Conservation (phyloP, 352 stramenopile genomes). For the Globisporangium polare region DNA sequence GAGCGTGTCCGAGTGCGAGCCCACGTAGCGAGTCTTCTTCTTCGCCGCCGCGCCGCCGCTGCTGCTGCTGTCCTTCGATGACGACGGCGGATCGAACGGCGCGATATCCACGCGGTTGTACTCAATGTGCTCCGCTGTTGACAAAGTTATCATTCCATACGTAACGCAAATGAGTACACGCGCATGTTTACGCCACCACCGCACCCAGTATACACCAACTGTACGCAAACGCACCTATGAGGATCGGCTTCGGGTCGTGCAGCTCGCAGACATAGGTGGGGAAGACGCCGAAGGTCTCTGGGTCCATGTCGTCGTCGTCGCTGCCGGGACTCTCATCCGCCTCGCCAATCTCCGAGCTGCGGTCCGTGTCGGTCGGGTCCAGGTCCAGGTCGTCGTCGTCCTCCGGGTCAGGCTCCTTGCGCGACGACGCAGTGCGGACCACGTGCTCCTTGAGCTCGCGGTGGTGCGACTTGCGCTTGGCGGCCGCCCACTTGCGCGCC, state of each 20-base stretch:
- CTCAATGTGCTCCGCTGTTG: conserved; percentile 54
- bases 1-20: conserved; percentile 26
- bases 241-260: conserved; percentile 70
- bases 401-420: conserved; percentile 36
- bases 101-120: conserved; percentile 57
- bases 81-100: conserved; percentile 27
- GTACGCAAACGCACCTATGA: conserved; percentile 36
- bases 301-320: conserved; percentile 26
- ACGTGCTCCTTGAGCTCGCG: conserved; percentile 14
- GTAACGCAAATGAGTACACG: conserved; percentile 11
- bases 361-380: conserved; percentile 26
- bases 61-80: conserved; percentile 19
- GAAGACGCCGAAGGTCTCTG: conserved; percentile 31
- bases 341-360: conserved; percentile 26
- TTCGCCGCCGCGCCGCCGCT: conserved; percentile 12
- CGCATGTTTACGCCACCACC: neutral
- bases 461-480: conserved; percentile 24
- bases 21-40: conserved; percentile 15
- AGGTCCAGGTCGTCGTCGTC: conserved; percentile 22
- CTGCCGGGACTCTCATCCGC: conserved; percentile 18
- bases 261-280: conserved; percentile 73
- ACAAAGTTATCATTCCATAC: neutral
- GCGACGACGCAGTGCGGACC: conserved; percentile 24
- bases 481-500: conserved; percentile 38
- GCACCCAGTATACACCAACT: neutral